Conservation (phyloP, 2,329 filamentous ascomycete species). For the Arthrobotrys sphaeroides region DNA sequence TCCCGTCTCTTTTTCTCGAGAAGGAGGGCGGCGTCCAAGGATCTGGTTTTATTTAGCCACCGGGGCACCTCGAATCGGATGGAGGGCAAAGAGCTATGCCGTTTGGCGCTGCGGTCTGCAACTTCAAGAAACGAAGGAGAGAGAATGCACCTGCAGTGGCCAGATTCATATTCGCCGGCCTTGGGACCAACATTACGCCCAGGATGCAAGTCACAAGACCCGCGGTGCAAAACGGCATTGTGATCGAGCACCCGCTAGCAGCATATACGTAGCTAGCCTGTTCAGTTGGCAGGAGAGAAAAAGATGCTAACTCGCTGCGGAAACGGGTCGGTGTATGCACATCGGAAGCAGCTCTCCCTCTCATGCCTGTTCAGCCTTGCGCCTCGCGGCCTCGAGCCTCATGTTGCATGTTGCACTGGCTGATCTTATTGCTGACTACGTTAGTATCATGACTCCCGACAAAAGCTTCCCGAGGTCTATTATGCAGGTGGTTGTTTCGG, state of each 20-base stretch:
- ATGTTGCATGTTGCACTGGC: slow-evolving; percentile 9
- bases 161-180: slow-evolving; percentile 22
- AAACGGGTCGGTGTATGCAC: background rate
- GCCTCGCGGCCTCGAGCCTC: slow-evolving; percentile 40
- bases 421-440: slow-evolving; percentile 49
- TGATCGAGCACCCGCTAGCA: background rate
- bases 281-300: background rate
- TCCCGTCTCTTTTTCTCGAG: slow-evolving; percentile 8
- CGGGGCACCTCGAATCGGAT: slow-evolving; percentile 34
- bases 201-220: slow-evolving; percentile 47
- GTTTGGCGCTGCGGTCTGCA: slow-evolving; percentile 28
- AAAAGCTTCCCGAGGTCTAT: slow-evolving; percentile 33
- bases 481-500: slow-evolving; percentile 23
- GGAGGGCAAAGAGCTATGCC: slow-evolving; percentile 16
- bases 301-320: slow-evolving; percentile 5
- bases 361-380: slow-evolving; percentile 38
- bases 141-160: slow-evolving; percentile 9
- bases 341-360: slow-evolving; percentile 15
- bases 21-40: slow-evolving; percentile 35
- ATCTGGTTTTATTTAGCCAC: slow-evolving; percentile 51
- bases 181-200: slow-evolving; percentile 27
- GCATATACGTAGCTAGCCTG: background rate
- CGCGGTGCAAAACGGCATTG: slow-evolving; percentile 2
- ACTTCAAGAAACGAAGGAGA: slow-evolving; percentile 21
- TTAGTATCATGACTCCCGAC: slow-evolving; percentile 23